A percentile compares a stretch with the other conserved stretches of the same genome.
These are phyloP conservation scores for Calonectria pseudoreteaudii DNA, from an alignment of 2,329 filamentous ascomycete species.

Conservation along the genomic window DNA sequence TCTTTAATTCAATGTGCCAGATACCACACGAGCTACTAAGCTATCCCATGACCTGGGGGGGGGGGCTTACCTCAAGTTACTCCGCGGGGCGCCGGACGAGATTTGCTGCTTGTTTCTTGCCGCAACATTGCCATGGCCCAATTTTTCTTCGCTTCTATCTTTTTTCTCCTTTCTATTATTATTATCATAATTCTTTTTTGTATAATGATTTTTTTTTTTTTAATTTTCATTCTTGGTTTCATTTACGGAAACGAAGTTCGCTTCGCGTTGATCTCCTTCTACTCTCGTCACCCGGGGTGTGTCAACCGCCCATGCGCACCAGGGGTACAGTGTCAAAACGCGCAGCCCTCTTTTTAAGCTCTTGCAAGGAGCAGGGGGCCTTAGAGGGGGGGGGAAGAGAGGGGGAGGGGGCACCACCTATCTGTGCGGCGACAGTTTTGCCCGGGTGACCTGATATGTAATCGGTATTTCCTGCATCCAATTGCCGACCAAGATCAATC, in stretches of 20 bases:
- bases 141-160: neutral
- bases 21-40: neutral
- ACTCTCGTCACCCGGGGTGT: neutral
- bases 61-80: neutral
- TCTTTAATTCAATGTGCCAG: neutral
- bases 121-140: neutral
- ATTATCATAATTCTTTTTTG: too few species aligned
- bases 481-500: neutral
- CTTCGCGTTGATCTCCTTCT: neutral
- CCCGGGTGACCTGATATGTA: neutral
- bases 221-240: neutral
- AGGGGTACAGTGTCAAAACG: neutral
- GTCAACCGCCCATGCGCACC: neutral
- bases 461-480: neutral
- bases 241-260: neutral
- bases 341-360: slow-evolving; percentile 10
- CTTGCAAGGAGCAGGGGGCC: neutral
- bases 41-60: neutral
- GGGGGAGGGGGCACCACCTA: neutral
- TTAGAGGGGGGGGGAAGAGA: neutral
- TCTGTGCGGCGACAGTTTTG: neutral
- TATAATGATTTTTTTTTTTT: too few species aligned
- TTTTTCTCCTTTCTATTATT: neutral
- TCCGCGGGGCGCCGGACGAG: neutral
- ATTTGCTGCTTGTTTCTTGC: neutral